Evolutionary conservation across 805 yeast species (phyloP).

Genomic region (Saccharomycopsis sp.): DNA sequence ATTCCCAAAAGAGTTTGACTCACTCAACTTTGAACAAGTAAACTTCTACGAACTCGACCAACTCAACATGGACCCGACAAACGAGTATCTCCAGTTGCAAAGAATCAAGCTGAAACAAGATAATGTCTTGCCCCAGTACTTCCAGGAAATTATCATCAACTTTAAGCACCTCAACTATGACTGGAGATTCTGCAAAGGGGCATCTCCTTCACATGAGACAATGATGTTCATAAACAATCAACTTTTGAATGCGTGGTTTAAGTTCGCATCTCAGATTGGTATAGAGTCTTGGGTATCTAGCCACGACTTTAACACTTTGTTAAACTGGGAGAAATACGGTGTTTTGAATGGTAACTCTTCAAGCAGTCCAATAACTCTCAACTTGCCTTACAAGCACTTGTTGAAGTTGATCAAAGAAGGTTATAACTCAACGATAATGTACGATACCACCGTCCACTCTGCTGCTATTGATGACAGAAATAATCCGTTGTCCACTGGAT

Average conservation of each 20-base stretch:
- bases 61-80: not conserved
- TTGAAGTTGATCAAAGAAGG: constrained; percentile 1
- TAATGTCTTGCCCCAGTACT: constrained; percentile 1
- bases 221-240: not conserved
- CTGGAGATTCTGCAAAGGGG: constrained; percentile 7
- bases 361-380: constrained; percentile 1
- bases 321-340: constrained; percentile 1
- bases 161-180: not conserved
- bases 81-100: not conserved
- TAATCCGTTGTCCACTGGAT: too few relatives aligned
- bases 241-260: constrained; percentile 2
- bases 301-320: constrained; percentile 2
- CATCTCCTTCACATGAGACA: not conserved
- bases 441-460: not conserved
- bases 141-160: constrained; percentile 1
- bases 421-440: constrained; percentile 1
- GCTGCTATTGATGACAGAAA: too few relatives aligned
- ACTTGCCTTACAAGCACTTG: not conserved
- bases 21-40: not conserved
- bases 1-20: too few relatives aligned
- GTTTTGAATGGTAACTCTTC: not conserved
- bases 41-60: constrained; percentile 1
- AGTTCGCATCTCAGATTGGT: not conserved
- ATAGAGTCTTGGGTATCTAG: constrained; percentile 7
- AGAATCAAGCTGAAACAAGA: not conserved